Conservation (phyloP, 2,329 filamentous ascomycete genomes). For the Aspergillus novofumigatus region DNA sequence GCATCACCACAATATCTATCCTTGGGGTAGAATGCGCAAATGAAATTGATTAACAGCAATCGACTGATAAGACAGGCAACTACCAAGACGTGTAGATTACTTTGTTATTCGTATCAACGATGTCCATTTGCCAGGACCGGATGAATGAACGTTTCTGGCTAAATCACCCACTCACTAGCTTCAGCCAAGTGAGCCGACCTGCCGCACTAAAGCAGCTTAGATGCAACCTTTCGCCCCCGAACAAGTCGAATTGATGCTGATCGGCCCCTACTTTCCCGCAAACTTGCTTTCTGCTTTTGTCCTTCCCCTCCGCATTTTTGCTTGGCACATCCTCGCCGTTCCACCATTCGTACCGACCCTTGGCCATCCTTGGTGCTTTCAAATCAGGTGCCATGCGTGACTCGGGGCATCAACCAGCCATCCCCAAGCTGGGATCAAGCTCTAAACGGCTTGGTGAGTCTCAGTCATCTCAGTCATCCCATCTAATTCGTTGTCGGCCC, state of each 20-base stretch:
- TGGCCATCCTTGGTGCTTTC: not conserved
- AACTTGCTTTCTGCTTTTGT: not conserved
- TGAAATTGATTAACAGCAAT: not conserved
- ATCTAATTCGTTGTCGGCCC: not conserved
- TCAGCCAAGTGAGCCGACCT: not conserved
- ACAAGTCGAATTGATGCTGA: not conserved
- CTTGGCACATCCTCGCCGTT: not conserved
- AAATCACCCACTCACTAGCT: not conserved
- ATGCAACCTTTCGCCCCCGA: not conserved
- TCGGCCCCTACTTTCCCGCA: slow-evolving; percentile 6
- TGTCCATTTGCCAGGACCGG: not conserved
- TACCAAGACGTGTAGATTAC: not conserved
- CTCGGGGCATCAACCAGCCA: not conserved
- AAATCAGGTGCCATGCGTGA: not conserved
- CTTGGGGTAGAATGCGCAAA: not conserved
- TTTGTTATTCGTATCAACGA: not conserved
- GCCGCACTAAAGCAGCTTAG: not conserved
- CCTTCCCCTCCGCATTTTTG: not conserved
- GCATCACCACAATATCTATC: not conserved
- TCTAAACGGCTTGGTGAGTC: not conserved
- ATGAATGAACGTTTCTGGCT: not conserved
- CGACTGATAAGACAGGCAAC: not conserved
- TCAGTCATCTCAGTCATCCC: not conserved
- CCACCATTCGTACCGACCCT: not conserved
- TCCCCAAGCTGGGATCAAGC: not conserved